phyloP scores from a whole-genome alignment of 1,139 yeast species.

The Kodamaea sp. region DNA sequence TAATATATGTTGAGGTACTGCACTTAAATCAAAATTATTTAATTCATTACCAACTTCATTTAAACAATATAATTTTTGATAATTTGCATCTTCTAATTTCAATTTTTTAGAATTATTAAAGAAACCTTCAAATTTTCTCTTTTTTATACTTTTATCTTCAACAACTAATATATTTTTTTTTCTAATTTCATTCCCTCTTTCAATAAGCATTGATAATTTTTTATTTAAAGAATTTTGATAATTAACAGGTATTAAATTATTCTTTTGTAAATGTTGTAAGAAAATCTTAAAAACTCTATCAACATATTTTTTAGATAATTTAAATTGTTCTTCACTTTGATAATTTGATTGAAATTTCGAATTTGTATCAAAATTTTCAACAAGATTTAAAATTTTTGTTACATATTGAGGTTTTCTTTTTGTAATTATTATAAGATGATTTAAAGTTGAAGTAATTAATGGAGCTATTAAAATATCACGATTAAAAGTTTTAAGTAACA shows the following conservation, averaged over 20 bases:
- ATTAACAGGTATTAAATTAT: constrained; percentile 32
- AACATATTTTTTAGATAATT: constrained; percentile 39
- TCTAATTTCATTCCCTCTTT: constrained; percentile 42
- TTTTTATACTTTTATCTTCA: constrained; percentile 31
- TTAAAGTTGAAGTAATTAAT: constrained; percentile 52
- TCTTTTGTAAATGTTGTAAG: constrained; percentile 33
- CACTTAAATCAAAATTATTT: constrained; percentile 64
- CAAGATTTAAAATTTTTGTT: constrained; percentile 37
- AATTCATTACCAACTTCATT: constrained; percentile 59
- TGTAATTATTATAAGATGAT: constrained; percentile 49
- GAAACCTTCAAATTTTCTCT: constrained; percentile 39
- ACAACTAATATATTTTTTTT: constrained; percentile 35
- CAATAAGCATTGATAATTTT: constrained; percentile 28
- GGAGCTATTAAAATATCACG: constrained; percentile 56
- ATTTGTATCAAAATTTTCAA: constrained; percentile 35
- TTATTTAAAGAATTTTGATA: constrained; percentile 28
- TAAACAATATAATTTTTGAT: constrained; percentile 52
- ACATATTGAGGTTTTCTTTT: constrained; percentile 56
- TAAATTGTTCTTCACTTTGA: constrained; percentile 42
- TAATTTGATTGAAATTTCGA: constrained; percentile 43
- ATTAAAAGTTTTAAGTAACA: constrained; percentile 52
- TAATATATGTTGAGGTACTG: constrained; percentile 62
- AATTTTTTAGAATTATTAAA: constrained; percentile 26
- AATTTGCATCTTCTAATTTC: constrained; percentile 25
- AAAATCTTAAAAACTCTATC: constrained; percentile 40